Evolutionary conservation across 192 early-diverging fungal species (phyloP), one percentile per base, ranked within the genome.

Genomic region (Coemansia sp.): DNA sequence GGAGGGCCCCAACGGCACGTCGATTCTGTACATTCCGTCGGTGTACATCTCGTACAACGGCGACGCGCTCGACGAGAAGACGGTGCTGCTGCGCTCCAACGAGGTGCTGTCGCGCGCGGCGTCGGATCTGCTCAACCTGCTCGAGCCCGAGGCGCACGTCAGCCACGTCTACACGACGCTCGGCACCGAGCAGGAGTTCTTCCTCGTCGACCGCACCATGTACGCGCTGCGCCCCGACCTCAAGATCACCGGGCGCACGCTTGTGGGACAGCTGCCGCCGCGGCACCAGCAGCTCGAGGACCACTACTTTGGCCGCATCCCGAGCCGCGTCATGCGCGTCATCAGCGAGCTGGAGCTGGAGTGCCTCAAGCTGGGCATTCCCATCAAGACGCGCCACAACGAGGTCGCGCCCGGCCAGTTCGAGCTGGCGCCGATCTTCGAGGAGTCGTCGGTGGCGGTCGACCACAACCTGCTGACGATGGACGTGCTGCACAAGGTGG

Each of bases 21-120:
- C 91, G 17, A 90, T 98, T 68, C 88, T 99, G 62, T 99, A 99
- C 78, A 91, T 99, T 59, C 97, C 96, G 33, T 99, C 94, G 47
- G 95, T 97, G 65, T 99, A 96, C 82, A 99, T 99, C 80, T 96
- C 95, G 58, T 99, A 99, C 87, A 97, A 99, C 87, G 97, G 97
- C 73, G 96, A 99, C 62, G 96, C 95, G 67, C 89, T 99, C 42
- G 97, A 99, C 84, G 95, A 98, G 86, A 99, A 99, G 92, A 98
- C 97, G 1, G 92, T 95, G 62, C 89, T 99, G 50, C 89, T 99
- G 67, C 91, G 95, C 69, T 98, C 97, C 13, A 88, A 91, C 68
- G 93, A 93, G 72, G 88, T 89, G 58, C 75, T 99, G 70, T 93
- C 93, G 67, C 92, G 88, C 72, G 88, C 94, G 37, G 87, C 91